Evolutionary conservation across 75 land plant species (phyloP).

Genomic region (Larix kaempferi): DNA sequence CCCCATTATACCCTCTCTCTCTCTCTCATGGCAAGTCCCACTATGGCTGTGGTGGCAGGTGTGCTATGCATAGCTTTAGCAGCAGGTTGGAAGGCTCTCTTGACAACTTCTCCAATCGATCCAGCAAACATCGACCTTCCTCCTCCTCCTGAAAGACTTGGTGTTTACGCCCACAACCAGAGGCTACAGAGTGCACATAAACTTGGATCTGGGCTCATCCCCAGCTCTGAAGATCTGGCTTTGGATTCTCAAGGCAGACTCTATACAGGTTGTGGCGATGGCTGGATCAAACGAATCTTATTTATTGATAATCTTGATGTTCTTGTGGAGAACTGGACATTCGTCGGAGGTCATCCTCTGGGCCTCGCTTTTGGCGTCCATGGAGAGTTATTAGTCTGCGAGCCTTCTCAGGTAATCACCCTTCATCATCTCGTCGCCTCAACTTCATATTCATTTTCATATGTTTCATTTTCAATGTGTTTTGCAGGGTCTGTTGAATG

Average conservation of each 20-base stretch:
- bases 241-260: constrained; percentile 43
- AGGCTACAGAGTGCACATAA: neutral
- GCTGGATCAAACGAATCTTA: constrained; percentile 65
- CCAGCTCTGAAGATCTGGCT: constrained; percentile 69
- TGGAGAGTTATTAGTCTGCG: constrained; percentile 54
- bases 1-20: too few relatives aligned
- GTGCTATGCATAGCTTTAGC: neutral
- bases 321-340: constrained; percentile 46
- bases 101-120: neutral
- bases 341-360: constrained; percentile 69
- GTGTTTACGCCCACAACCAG: neutral
- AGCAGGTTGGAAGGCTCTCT: neutral
- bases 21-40: too few relatives aligned
- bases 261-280: constrained; percentile 69
- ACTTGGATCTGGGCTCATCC: constrained; percentile 15
- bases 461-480: neutral
- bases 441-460: too few relatives aligned
- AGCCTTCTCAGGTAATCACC: constrained; percentile 28
- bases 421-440: neutral
- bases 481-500: constrained; percentile 57
- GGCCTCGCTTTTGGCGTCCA: constrained; percentile 51
- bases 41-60: neutral
- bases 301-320: too few relatives aligned
- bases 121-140: neutral
- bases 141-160: neutral